Conservation (phyloP, 116 monocot species). For the Dioscorea cayenensis region DNA sequence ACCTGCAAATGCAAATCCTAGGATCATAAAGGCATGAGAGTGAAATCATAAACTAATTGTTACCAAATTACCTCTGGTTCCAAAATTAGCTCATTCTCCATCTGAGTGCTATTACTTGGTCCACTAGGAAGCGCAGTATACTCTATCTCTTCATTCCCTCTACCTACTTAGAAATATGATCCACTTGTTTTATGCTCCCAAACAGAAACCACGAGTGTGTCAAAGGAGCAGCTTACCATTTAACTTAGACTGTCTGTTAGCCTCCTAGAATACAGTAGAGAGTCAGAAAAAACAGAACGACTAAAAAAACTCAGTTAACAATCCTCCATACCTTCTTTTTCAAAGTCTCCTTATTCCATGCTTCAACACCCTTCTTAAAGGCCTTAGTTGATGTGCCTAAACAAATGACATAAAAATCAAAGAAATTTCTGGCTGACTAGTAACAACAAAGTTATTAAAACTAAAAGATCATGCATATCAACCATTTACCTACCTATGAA, state of each 20-base stretch:
- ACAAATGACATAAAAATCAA: slow-evolving; percentile 2
- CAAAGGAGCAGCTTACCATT: slow-evolving; percentile 15
- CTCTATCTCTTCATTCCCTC: slow-evolving; percentile 13
- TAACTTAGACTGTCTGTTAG: slow-evolving; percentile 5
- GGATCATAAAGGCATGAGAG: not conserved
- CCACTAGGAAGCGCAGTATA: slow-evolving; percentile 26
- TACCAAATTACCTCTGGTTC: slow-evolving; percentile 23
- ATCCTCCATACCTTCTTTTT: slow-evolving; percentile 26
- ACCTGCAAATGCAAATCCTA: slow-evolving; percentile 4
- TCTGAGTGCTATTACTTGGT: slow-evolving; percentile 4
- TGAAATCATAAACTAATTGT: not conserved
- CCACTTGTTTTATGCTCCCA: not conserved
- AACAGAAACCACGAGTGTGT: not conserved
- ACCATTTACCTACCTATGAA: slow-evolving; percentile 25
- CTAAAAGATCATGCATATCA: not conserved
- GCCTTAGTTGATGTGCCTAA: slow-evolving; percentile 42
- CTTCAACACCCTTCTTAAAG: slow-evolving; percentile 32
- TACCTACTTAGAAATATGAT: not conserved
- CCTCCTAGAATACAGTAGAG: slow-evolving; percentile 22
- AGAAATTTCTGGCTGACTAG: not conserved
- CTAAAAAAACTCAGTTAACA: not conserved
- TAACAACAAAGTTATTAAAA: not conserved
- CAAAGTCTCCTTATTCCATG: slow-evolving; percentile 50
- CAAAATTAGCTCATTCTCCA: not conserved
- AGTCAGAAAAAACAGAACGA: not conserved